Percentiles rank a stretch among this genome's conserved stretches.
phyloP scores from a whole-genome alignment of 2,329 filamentous ascomycete species.

The Huntiella bhutanensis region DNA sequence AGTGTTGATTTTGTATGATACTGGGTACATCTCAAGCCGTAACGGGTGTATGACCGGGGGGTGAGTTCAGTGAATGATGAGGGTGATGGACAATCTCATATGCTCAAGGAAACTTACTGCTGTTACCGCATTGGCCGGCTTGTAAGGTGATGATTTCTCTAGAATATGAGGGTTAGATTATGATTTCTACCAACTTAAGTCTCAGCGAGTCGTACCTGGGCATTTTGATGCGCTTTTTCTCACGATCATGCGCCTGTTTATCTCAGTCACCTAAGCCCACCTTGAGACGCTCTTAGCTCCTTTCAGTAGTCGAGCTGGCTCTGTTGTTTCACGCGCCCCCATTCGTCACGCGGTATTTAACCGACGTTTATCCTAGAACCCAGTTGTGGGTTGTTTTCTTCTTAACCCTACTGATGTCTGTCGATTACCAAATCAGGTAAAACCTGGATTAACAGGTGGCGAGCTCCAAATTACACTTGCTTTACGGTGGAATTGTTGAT shows the following conservation, averaged over 20 bases:
- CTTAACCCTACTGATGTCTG: too few species aligned
- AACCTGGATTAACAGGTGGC: too few species aligned
- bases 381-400: too few species aligned
- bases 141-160: constrained; percentile 99
- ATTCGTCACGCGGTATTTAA: too few species aligned
- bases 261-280: too few species aligned
- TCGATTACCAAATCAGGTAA: too few species aligned
- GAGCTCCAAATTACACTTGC: too few species aligned
- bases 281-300: too few species aligned
- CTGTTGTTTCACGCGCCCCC: too few species aligned
- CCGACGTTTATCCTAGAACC: too few species aligned
- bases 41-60: background rate
- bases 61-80: background rate
- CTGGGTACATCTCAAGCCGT: constrained; percentile 9
- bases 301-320: too few species aligned
- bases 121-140: constrained; percentile 98
- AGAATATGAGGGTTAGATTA: constrained; percentile 6
- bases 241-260: constrained; percentile 1
- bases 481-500: too few species aligned
- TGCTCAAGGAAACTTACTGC: constrained; percentile 46
- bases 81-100: background rate
- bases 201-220: constrained; percentile 10
- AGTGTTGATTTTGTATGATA: constrained; percentile 10
- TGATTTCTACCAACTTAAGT: background rate
- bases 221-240: constrained; percentile 8